Conservation (phyloP, 208 protist species). For the Trypanosoma lewisi region DNA sequence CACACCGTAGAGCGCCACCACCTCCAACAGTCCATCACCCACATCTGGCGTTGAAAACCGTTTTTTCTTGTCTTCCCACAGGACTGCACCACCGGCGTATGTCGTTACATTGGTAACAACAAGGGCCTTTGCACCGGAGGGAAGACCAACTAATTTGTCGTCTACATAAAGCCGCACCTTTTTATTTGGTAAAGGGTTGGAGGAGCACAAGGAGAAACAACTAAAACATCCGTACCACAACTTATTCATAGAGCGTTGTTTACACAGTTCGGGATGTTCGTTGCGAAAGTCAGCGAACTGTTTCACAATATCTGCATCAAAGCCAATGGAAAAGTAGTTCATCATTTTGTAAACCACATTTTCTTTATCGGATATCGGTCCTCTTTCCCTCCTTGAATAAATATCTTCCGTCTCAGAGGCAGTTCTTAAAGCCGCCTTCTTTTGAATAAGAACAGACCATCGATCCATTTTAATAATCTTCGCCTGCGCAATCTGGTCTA, state of each 20-base stretch:
- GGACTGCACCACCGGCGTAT: conserved; percentile 47
- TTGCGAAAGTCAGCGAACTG: conserved; percentile 51
- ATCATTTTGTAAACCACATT: conserved; percentile 26
- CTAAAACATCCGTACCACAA: conserved; percentile 64
- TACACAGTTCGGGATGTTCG: conserved; percentile 38
- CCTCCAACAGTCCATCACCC: conserved; percentile 43
- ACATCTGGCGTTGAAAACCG: conserved; percentile 27
- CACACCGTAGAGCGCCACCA: conserved; percentile 40
- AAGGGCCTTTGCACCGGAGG: conserved; percentile 33
- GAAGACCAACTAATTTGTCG: conserved; percentile 28
- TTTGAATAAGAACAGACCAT: conserved; percentile 29
- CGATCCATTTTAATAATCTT: conserved; percentile 36
- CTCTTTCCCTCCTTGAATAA: not conserved
- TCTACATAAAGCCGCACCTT: conserved; percentile 34
- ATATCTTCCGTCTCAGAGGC: not conserved
- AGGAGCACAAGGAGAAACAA: conserved; percentile 35
- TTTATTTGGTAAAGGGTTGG: conserved; percentile 32
- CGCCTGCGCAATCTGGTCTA: conserved; percentile 21
- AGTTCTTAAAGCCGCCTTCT: not conserved
- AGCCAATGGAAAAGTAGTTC: conserved; percentile 74
- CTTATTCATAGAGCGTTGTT: conserved; percentile 46
- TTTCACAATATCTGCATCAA: conserved; percentile 48
- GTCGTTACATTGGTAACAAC: conserved; percentile 56
- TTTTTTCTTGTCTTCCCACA: conserved; percentile 42
- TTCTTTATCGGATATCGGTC: not conserved